Evolutionary conservation across 768 basidiomycete genomes (phyloP).

Genomic region (Mycena rosella): DNA sequence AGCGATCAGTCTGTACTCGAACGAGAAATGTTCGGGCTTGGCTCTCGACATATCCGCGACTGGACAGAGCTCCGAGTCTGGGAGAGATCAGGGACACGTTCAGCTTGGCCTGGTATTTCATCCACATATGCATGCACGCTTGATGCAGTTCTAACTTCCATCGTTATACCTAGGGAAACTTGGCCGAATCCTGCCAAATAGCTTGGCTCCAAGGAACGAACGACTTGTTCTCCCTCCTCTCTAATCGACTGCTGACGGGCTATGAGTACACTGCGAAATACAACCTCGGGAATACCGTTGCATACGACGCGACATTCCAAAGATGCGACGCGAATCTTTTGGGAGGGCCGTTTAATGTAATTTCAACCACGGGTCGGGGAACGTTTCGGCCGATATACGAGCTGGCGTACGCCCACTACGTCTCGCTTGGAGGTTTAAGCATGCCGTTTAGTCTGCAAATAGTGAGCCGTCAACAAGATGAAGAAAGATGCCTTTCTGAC

Average conservation of each 20-base stretch:
- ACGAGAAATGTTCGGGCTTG: conserved; percentile 23
- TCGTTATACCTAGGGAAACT: conserved; percentile 21
- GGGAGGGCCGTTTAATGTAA: conserved; percentile 15
- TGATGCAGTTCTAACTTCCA: conserved; percentile 18
- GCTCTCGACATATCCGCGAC: conserved; percentile 19
- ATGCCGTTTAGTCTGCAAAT: conserved; percentile 20
- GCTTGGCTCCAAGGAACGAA: conserved; percentile 21
- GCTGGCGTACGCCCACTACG: conserved; percentile 20
- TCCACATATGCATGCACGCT: conserved; percentile 11
- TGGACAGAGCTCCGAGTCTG: conserved; percentile 22
- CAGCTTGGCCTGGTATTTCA: conserved; percentile 25
- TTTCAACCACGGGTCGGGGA: conserved; percentile 18
- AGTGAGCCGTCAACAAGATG: conserved; percentile 20
- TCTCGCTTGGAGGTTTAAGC: conserved; percentile 19
- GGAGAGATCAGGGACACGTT: conserved; percentile 19
- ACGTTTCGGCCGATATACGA: conserved; percentile 18
- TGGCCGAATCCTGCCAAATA: conserved; percentile 24
- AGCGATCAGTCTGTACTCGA: conserved; percentile 21
- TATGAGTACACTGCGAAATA: conserved; percentile 24
- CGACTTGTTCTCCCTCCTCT: conserved; percentile 19
- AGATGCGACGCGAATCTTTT: conserved; percentile 17
- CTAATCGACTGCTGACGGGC: conserved; percentile 18
- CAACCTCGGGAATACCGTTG: conserved; percentile 19
- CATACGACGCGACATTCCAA: conserved; percentile 24
- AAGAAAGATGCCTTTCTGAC: conserved; percentile 20